Evolutionary conservation across 2,329 filamentous ascomycete genomes (phyloP), one percentile per base, ranked within the genome.

Genomic region (Ophiostoma australiae): DNA sequence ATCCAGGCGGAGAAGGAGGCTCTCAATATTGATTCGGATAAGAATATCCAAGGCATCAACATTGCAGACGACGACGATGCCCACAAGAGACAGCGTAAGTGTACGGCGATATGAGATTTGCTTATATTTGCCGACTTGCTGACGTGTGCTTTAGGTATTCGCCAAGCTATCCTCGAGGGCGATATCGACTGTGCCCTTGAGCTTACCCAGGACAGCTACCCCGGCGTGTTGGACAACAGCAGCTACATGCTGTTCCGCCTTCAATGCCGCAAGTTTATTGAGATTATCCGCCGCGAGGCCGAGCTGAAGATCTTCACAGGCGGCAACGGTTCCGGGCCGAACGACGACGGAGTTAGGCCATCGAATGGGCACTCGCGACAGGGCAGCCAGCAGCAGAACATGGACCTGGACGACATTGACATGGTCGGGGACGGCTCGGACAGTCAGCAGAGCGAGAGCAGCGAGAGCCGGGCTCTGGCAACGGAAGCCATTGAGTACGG

Each of bases 181-280:
- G 92, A 99, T 76, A 92, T 99, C 72, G 95, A 98, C 79, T 89
- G 86, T 75, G 94, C 94, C 0, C 84, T 98, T n/a, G 91, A 93
- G 78, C 86, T 90, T 76, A 97, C 92, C 3, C 87, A 89, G 68
- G 83, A 84, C 15, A 92, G 89, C 77, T 99, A 97, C 76, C 91
- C 92, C 5, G 85, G 86, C 33, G 93, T 98, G 1, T 85, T 99
- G 23, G 84, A 87, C 67, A 87, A 92, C 31, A 93, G 97, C 76
- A 88, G 92, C 70, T 88, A 93, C 70, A 93, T 97, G 20, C 89
- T 94, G 78, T 98, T 99, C 80, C 91, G 90, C 72, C 83, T 99
- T 68, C 88, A 90, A 75, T 97, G 94, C 78, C 89, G 93, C 72
- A 96, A 95, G 78, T 97, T 98, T 78, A 90, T 98, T 73, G 95